phyloP scores from a whole-genome alignment of 805 yeast genomes.

The Spathaspora gorwiae region DNA sequence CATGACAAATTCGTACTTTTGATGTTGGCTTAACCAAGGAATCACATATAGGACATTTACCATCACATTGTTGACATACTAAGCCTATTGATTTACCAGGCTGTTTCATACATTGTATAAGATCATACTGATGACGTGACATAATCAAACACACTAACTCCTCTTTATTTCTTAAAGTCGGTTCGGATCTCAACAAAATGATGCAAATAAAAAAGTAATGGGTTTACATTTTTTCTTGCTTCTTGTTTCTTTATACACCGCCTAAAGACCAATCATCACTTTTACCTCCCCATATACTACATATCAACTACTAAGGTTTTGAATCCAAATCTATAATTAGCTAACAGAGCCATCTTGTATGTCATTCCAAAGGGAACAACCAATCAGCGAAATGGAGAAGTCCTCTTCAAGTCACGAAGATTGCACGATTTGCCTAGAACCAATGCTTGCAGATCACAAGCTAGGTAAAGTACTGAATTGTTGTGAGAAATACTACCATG shows the following conservation, averaged over 20 bases:
- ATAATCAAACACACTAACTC: slow-evolving; percentile 26
- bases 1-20: slow-evolving; percentile 73
- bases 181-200: too few relatives aligned
- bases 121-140: slow-evolving; percentile 89
- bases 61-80: slow-evolving; percentile 84
- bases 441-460: slow-evolving; percentile 8
- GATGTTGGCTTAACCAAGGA: slow-evolving; percentile 70
- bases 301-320: too few relatives aligned
- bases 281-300: too few relatives aligned
- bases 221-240: too few relatives aligned
- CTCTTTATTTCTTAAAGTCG: too few relatives aligned
- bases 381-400: neutral
- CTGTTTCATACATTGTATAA: slow-evolving; percentile 77
- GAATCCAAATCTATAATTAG: too few relatives aligned
- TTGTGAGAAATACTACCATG: slow-evolving; percentile 56
- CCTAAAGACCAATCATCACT: too few relatives aligned
- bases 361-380: neutral
- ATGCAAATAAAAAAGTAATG: too few relatives aligned
- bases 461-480: slow-evolving; percentile 27
- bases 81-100: slow-evolving; percentile 72
- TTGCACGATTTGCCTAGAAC: slow-evolving; percentile 61
- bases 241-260: too few relatives aligned
- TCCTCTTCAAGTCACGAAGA: slow-evolving; percentile 15
- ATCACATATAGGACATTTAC: slow-evolving; percentile 87
- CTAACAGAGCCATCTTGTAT: too few relatives aligned